phyloP scores from a whole-genome alignment of 768 basidiomycete genomes.

The Chalciporus pseudorubinellus region DNA sequence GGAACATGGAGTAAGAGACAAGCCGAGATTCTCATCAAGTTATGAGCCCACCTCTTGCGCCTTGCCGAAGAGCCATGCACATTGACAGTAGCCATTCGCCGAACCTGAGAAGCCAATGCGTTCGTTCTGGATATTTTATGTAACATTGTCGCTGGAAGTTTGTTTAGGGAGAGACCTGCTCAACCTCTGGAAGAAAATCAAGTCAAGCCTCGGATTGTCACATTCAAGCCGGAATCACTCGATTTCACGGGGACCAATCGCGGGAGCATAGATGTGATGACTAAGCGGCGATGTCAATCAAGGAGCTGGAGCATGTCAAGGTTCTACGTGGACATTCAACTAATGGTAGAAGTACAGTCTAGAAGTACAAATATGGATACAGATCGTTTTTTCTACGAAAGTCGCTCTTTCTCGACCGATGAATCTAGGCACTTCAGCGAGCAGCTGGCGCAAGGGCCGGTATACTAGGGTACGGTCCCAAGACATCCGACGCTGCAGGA shows the following conservation, averaged over 20 bases:
- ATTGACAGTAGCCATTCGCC: constrained; percentile 46
- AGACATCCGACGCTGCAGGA: constrained; percentile 13
- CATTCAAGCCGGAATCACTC: not conserved
- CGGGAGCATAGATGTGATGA: constrained; percentile 5
- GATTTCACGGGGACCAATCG: not conserved
- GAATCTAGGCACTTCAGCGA: too few relatives aligned
- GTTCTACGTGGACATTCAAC: too few relatives aligned
- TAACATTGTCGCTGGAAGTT: constrained; percentile 29
- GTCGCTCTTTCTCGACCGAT: not conserved
- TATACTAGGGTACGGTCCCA: constrained; percentile 31
- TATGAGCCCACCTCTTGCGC: constrained; percentile 42
- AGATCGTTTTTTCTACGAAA: not conserved
- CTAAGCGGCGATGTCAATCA: constrained; percentile 8
- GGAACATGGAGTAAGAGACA: constrained; percentile 14
- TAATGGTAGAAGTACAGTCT: not conserved
- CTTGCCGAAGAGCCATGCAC: constrained; percentile 38
- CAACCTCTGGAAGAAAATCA: not conserved
- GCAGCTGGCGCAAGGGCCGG: constrained; percentile 8
- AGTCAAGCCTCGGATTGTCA: not conserved
- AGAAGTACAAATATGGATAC: constrained; percentile 7
- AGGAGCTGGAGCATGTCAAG: too few relatives aligned
- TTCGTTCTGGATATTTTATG: constrained; percentile 17
- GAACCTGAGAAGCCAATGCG: constrained; percentile 24
- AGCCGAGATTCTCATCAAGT: not conserved
- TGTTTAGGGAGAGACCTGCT: not conserved